phyloP scores from a whole-genome alignment of 805 yeast species.

The Kazachstania viticola region DNA sequence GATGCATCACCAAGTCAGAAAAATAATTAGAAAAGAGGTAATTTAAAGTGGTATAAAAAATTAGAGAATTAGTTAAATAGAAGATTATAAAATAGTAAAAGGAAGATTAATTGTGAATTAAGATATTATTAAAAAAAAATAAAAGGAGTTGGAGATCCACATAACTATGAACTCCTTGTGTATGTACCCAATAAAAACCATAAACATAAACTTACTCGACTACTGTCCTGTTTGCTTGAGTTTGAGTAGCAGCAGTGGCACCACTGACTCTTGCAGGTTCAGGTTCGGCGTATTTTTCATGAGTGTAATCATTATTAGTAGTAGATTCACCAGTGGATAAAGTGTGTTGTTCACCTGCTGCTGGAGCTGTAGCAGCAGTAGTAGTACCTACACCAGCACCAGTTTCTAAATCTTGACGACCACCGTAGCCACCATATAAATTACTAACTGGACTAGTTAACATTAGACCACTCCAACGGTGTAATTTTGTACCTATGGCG shows the following conservation, averaged over 20 bases:
- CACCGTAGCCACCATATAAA: background rate
- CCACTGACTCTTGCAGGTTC: slow-evolving; percentile 3
- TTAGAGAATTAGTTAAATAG: too few species aligned
- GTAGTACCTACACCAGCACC: slow-evolving; percentile 3
- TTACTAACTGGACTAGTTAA: slow-evolving; percentile 7
- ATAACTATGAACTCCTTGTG: too few species aligned
- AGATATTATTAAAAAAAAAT: too few species aligned
- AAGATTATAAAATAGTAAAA: too few species aligned
- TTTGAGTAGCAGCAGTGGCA: slow-evolving; percentile 1
- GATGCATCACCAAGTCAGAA: too few species aligned
- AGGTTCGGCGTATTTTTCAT: slow-evolving; percentile 6
- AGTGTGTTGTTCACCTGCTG: slow-evolving; percentile 5
- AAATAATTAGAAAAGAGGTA: too few species aligned
- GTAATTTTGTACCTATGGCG: slow-evolving; percentile 11
- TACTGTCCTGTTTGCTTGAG: background rate
- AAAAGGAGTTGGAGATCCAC: too few species aligned
- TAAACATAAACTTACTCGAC: background rate
- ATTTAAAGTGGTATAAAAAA: too few species aligned
- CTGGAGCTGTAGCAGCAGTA: background rate
- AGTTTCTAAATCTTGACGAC: slow-evolving; percentile 4
- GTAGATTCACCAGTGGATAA: slow-evolving; percentile 5
- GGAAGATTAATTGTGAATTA: too few species aligned
- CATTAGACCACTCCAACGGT: slow-evolving; percentile 15
- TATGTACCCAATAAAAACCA: too few species aligned
- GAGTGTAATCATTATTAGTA: slow-evolving; percentile 3